Conservation (phyloP, 495 filamentous ascomycete genomes). For the Trichoderma parareesei region DNA sequence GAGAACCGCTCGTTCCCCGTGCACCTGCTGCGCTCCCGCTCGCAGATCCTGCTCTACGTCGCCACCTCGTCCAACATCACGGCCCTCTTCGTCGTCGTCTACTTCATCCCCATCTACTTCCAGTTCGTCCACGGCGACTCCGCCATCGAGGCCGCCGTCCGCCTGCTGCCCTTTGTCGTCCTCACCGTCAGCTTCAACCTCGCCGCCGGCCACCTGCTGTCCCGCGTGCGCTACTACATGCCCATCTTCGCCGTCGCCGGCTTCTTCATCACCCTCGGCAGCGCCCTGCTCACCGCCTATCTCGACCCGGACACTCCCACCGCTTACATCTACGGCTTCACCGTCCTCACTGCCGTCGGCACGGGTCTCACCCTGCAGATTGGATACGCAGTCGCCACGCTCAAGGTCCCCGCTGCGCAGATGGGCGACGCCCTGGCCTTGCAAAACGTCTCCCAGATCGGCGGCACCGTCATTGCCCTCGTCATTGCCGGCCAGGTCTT, state of each 20-base stretch:
- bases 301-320: constrained; percentile 25
- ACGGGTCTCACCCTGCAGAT: constrained; percentile 44
- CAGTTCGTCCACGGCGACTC: constrained; percentile 46
- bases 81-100: constrained; percentile 32
- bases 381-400: constrained; percentile 46
- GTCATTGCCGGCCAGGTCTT: constrained; percentile 52
- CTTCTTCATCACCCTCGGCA: constrained; percentile 40
- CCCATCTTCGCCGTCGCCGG: constrained; percentile 49
- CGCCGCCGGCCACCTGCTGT: constrained; percentile 43
- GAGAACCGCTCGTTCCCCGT: constrained; percentile 46
- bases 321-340: constrained; percentile 45
- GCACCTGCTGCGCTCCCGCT: constrained; percentile 38
- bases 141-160: constrained; percentile 43
- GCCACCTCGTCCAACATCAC: constrained; percentile 28
- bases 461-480: constrained; percentile 43
- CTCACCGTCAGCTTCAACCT: constrained; percentile 40
- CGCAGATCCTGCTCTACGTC: constrained; percentile 38
- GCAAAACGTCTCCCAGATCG: constrained; percentile 47
- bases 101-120: constrained; percentile 51
- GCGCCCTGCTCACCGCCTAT: constrained; percentile 42
- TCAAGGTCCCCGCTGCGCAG: constrained; percentile 31
- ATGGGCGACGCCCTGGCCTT: constrained; percentile 40
- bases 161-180: constrained; percentile 51
- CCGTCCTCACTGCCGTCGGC: constrained; percentile 46
- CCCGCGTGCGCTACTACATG: constrained; percentile 46